Evolutionary conservation across 1,284 basidiomycete genomes (phyloP), one percentile per base, ranked within the genome.

Genomic region (Pseudozyma pruni): DNA sequence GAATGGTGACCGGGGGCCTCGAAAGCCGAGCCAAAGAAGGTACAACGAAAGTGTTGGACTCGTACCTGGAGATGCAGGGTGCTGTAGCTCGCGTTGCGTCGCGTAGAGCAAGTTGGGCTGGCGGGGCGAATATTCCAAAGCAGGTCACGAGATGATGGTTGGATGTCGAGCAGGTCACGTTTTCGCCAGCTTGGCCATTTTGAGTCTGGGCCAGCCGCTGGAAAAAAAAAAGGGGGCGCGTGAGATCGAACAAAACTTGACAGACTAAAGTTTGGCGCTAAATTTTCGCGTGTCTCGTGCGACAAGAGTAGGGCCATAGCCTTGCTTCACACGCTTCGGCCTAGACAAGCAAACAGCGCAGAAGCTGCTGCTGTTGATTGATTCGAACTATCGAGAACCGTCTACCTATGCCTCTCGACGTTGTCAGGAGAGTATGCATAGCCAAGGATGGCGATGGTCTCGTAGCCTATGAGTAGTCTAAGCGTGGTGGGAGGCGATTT

Each of bases 81-180:
- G 41, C 27, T 58, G 42, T 42, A 20, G 23, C 20, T 29, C 44
- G 48, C 46, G 39, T 51, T 37, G 46, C 50, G 61, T 68, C 53
- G 58, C 53, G 64, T 42, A 46, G 50, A 52, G 53, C n/a, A 23
- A 19, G 49, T 39, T 23, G 42, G 51, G 43, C 31, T 39, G 50
- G 46, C 17, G 22, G 34, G 40, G 51, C 20, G 55, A 57, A 50
- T 53, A 49, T 64, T 54, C 45, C 39, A 17, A 47, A 49, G 39
- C 38, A 55, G 35, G 67, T 70, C 67, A 70, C 67, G 67, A 59
- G 66, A 69, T 69, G 66, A 63, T 69, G 66, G 66, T 69, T 57
- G 54, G 37, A 55, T 62, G 54, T 40, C 43, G 56, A 67, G 47
- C 44, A 68, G 39, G 66, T 69, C 66, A 69, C 66, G 66, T 66